A percentile compares a stretch with the other conserved stretches of the same genome.
phyloP scores from a whole-genome alignment of 306 rosid genomes.

The Castanea sativa region DNA sequence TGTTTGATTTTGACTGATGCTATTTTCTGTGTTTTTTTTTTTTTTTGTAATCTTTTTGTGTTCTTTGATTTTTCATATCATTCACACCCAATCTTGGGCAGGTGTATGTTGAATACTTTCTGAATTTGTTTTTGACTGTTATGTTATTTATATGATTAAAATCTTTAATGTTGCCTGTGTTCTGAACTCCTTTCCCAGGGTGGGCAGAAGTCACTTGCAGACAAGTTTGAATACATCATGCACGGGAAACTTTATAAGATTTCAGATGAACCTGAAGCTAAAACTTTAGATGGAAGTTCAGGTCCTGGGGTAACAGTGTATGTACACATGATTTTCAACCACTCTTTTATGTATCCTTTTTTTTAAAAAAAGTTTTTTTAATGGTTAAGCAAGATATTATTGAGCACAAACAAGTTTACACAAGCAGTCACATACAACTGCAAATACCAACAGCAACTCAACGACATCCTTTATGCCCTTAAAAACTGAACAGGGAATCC shows the following conservation, averaged over 20 bases:
- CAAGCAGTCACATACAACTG: too few species aligned
- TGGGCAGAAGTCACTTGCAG: slow-evolving; percentile 68
- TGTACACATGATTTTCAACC: slow-evolving; percentile 18
- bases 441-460: too few species aligned
- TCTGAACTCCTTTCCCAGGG: slow-evolving; percentile 44
- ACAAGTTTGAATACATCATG: slow-evolving; percentile 93
- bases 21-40: not conserved
- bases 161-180: slow-evolving; percentile 6
- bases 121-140: not conserved
- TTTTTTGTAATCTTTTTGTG: too few species aligned
- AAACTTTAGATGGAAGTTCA: slow-evolving; percentile 28
- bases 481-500: too few species aligned
- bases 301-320: slow-evolving; percentile 61
- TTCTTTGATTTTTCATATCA: not conserved
- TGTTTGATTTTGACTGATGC: not conserved
- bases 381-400: too few species aligned
- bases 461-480: too few species aligned
- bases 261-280: slow-evolving; percentile 25
- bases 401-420: too few species aligned
- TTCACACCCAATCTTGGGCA: not conserved
- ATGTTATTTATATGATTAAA: not conserved
- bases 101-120: not conserved
- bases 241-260: slow-evolving; percentile 72
- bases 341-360: not conserved
- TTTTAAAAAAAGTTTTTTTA: not conserved